Conservation (phyloP, 78 protist genomes). For the Dictyostelium citrinum region DNA sequence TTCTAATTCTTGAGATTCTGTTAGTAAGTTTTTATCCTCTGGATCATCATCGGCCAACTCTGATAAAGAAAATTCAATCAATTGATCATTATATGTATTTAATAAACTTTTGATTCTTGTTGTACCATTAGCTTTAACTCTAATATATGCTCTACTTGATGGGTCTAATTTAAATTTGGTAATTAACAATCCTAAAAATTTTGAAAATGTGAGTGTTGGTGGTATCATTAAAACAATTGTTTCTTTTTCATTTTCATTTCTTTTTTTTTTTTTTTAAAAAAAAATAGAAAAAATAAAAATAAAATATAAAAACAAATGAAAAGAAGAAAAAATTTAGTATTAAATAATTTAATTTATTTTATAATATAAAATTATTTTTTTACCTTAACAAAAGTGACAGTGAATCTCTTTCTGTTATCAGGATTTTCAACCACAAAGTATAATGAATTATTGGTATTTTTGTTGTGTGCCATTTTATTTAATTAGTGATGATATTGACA, state of each 20-base stretch:
- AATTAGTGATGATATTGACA: too few species aligned
- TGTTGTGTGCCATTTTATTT: not conserved
- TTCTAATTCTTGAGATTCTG: not conserved
- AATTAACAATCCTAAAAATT: not conserved
- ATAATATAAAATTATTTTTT: not conserved
- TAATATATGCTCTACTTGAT: not conserved
- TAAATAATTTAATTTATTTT: not conserved
- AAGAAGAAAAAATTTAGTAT: not conserved
- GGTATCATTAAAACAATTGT: not conserved
- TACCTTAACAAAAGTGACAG: not conserved
- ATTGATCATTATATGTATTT: not conserved
- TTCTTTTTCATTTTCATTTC: not conserved
- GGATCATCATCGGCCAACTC: not conserved
- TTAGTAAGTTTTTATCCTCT: not conserved
- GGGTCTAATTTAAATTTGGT: slow-evolving; percentile 8
- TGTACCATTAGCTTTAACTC: slow-evolving; percentile 25
- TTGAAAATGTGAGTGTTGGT: not conserved
- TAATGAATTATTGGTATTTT: not conserved
- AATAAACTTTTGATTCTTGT: not conserved
- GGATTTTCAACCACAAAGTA: not conserved
- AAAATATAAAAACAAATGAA: not conserved
- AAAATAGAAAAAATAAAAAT: not conserved
- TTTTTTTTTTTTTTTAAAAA: not conserved
- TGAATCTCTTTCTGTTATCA: slow-evolving; percentile 31
- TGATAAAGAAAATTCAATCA: not conserved